Percentiles rank a stretch among this genome's conserved stretches.
Evolutionary conservation across 768 basidiomycete species (phyloP).

Genomic region (Glaciozyma antarctica): DNA sequence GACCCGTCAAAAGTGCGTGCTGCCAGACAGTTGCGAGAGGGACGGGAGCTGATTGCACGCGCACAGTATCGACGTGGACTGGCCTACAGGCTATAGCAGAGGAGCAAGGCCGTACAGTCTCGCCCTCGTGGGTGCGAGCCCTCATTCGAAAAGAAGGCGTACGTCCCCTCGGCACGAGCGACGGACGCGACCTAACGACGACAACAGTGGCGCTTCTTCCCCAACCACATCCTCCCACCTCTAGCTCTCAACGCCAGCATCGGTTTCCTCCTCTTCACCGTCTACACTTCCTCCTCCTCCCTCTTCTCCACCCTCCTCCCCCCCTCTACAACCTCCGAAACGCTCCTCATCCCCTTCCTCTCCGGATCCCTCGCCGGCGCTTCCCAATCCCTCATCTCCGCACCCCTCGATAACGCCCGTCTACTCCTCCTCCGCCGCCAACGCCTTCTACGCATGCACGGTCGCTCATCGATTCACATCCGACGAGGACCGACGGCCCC

Average conservation of each 20-base stretch:
- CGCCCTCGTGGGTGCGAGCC: slow-evolving; percentile 11
- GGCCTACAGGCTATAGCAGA: slow-evolving; percentile 30
- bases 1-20: slow-evolving; percentile 27
- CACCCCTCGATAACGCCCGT: slow-evolving; percentile 34
- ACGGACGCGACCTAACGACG: background rate
- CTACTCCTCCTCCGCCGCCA: slow-evolving; percentile 28
- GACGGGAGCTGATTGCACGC: background rate
- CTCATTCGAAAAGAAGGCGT: slow-evolving; percentile 22
- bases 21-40: background rate
- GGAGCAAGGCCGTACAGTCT: slow-evolving; percentile 18
- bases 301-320: background rate
- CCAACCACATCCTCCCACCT: slow-evolving; percentile 24
- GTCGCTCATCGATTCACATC: slow-evolving; percentile 1
- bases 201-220: slow-evolving; percentile 27
- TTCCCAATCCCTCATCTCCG: slow-evolving; percentile 31
- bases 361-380: slow-evolving; percentile 33
- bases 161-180: background rate
- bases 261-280: slow-evolving; percentile 32
- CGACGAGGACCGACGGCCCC: background rate
- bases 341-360: slow-evolving; percentile 27
- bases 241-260: slow-evolving; percentile 30
- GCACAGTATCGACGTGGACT: slow-evolving; percentile 27
- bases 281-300: slow-evolving; percentile 12
- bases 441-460: slow-evolving; percentile 15
- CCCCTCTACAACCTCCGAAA: background rate